Base-by-base conservation (phyloP, 345 rosid species). In the Corchorus capsularis region DNA sequence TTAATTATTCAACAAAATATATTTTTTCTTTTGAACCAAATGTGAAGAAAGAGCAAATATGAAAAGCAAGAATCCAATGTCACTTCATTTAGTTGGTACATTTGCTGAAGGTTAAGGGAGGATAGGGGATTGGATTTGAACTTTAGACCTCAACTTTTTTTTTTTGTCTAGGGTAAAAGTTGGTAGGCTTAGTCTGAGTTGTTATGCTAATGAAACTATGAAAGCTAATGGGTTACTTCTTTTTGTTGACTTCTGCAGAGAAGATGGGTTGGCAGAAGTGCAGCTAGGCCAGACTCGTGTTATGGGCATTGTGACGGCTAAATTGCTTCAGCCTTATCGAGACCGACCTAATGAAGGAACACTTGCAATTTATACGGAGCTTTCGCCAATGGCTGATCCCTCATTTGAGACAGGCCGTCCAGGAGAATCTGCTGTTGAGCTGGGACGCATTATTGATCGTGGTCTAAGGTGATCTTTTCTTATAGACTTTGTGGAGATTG, bases 341-440 rank as follows among this genome's bases (percentile, higher is more conserved):
- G 98, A 96, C 74, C 85, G 99, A 60, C 97, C 94, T 35, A 96
- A 88, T 60, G 99, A 96, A 83, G 99, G 98, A 34, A n/a, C 92
- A 8, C 86, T 96, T 15, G 83, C 97, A 41, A 88, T 96, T 71
- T 96, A 84, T 64, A 86, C 97, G 0, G 99, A 96, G 46, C 91
- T 96, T 81, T 93, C 99, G 54, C 98, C 99, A 3, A 93, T 93
- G 98, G 98, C 98, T 71, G 98, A 93, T 85, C 97, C 99, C 22
- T 91, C 93, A 5, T 96, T 93, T 79, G 99, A 96, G 83, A 85
- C 94, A 10, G 99, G 98, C 46, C 98, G 94, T 75, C 97, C 92
- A 1, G 92, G 91, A 63, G 97, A 96, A 78, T 96, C 87, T 74
- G 95, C 99, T 0, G 89, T 92, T 47, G 99, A 96, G 86, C 77